Evolutionary conservation across 2,329 filamentous ascomycete species (phyloP).

Genomic region (Aspergillus ibericus): DNA sequence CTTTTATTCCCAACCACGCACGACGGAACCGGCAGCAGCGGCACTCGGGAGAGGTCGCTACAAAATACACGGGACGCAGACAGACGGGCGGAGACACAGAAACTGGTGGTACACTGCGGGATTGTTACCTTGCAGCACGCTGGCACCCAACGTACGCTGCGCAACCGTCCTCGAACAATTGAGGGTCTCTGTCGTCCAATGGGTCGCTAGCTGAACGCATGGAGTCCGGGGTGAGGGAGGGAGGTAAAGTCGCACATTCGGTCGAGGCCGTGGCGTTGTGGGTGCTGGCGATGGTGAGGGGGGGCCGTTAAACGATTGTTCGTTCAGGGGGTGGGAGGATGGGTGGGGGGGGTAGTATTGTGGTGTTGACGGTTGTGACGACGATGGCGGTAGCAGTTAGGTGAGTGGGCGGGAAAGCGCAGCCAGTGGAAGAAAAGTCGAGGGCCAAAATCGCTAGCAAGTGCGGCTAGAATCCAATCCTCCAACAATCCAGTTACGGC

Average conservation of each 20-base stretch:
- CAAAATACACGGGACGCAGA: constrained; percentile 25
- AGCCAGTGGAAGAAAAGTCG: constrained; percentile 18
- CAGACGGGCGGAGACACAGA: constrained; percentile 24
- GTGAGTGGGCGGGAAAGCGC: constrained; percentile 7
- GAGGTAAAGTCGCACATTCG: constrained; percentile 38
- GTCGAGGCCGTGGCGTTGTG: constrained; percentile 26
- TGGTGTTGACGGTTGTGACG: neutral
- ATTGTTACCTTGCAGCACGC: constrained; percentile 26
- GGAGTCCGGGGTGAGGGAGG: constrained; percentile 34
- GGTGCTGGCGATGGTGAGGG: constrained; percentile 17
- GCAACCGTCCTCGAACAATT: constrained; percentile 35
- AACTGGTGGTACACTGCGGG: constrained; percentile 18
- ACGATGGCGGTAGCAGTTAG: constrained; percentile 1
- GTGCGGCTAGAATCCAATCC: constrained; percentile 20
- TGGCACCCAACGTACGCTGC: constrained; percentile 27
- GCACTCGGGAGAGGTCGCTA: constrained; percentile 27
- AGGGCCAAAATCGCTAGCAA: constrained; percentile 15
- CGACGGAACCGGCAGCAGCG: constrained; percentile 23
- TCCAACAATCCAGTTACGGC: constrained; percentile 19
- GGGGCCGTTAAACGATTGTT: constrained; percentile 25
- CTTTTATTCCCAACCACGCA: constrained; percentile 24
- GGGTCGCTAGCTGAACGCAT: constrained; percentile 40
- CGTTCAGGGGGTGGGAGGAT: constrained; percentile 15
- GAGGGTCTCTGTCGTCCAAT: constrained; percentile 33
- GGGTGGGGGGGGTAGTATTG: constrained; percentile 1